Percentiles rank a stretch among this genome's conserved stretches.
These are phyloP conservation scores for Trifolium repens DNA, from an alignment of 306 rosid genomes.

Conservation along the genomic window DNA sequence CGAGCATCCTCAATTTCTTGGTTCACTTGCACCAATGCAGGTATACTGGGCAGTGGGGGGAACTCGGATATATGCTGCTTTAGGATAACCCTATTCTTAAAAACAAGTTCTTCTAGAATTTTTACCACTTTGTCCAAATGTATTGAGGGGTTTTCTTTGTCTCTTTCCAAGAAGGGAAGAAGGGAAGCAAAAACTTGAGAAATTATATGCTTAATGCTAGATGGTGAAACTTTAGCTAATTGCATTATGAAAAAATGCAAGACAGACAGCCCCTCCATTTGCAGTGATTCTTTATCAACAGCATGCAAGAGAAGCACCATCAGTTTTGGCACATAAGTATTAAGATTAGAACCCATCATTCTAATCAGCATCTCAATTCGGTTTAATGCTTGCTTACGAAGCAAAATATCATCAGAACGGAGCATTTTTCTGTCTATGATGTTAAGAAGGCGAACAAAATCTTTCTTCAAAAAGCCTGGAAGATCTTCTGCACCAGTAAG, in stretches of 20 bases:
- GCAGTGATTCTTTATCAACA: slow-evolving; percentile 68
- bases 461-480: slow-evolving; percentile 81
- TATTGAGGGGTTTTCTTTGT: slow-evolving; percentile 63
- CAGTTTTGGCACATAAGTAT: slow-evolving; percentile 87
- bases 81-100: slow-evolving; percentile 64
- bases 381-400: slow-evolving; percentile 81
- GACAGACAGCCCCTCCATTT: slow-evolving; percentile 82
- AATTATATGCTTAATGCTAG: slow-evolving; percentile 87
- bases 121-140: slow-evolving; percentile 79
- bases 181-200: slow-evolving; percentile 96
- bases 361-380: slow-evolving; percentile 88
- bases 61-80: slow-evolving; percentile 76
- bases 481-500: slow-evolving; percentile 89
- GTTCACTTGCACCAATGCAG: slow-evolving; percentile 79
- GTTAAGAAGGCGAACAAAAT: slow-evolving; percentile 92
- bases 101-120: slow-evolving; percentile 82
- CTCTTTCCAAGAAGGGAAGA: slow-evolving; percentile 89
- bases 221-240: slow-evolving; percentile 71
- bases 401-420: slow-evolving; percentile 72
- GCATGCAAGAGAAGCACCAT: slow-evolving; percentile 98
- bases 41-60: slow-evolving; percentile 82
- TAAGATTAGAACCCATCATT: slow-evolving; percentile 91
- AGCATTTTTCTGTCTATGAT: slow-evolving; percentile 92
- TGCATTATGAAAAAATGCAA: slow-evolving; percentile 81
- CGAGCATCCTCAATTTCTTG: slow-evolving; percentile 80